These are phyloP conservation scores for Penstemon eatonii DNA, from an alignment of 257 asterid species.

Conservation along the genomic window DNA sequence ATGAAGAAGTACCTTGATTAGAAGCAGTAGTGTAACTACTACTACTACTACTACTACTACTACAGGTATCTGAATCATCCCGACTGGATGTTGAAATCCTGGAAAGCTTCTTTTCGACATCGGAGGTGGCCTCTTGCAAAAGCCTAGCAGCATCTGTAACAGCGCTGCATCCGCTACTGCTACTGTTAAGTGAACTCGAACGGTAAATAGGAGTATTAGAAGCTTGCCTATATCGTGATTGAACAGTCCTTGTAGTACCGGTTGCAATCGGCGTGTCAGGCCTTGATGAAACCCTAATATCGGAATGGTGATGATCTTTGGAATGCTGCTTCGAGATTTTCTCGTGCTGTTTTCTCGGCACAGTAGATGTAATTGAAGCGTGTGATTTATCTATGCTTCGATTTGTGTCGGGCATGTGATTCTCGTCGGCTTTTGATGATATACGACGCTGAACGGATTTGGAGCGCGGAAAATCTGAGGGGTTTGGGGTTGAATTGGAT, in stretches of 20 bases:
- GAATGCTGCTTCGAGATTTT: conserved; percentile 31
- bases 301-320: conserved; percentile 28
- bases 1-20: conserved; percentile 41
- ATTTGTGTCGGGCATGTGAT: conserved; percentile 28
- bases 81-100: conserved; percentile 38
- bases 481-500: conserved; percentile 30
- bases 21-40: conserved; percentile 14
- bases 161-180: conserved; percentile 29
- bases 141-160: conserved; percentile 70
- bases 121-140: conserved; percentile 63
- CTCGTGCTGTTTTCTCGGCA: conserved; percentile 31
- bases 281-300: conserved; percentile 35
- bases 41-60: background rate
- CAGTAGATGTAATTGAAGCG: conserved; percentile 19
- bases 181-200: conserved; percentile 36
- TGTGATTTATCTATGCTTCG: conserved; percentile 26
- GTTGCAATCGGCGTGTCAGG: conserved; percentile 52
- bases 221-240: conserved; percentile 58
- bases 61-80: conserved; percentile 34
- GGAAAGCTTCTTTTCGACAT: conserved; percentile 40
- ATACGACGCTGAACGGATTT: conserved; percentile 32
- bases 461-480: conserved; percentile 27
- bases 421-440: conserved; percentile 33
- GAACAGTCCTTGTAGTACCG: conserved; percentile 53
- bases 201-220: conserved; percentile 38